A percentile compares a stretch with the other conserved stretches of the same genome.
Conservation (phyloP, 148 eudicot genomes). For the Chenopodium quinoa region DNA sequence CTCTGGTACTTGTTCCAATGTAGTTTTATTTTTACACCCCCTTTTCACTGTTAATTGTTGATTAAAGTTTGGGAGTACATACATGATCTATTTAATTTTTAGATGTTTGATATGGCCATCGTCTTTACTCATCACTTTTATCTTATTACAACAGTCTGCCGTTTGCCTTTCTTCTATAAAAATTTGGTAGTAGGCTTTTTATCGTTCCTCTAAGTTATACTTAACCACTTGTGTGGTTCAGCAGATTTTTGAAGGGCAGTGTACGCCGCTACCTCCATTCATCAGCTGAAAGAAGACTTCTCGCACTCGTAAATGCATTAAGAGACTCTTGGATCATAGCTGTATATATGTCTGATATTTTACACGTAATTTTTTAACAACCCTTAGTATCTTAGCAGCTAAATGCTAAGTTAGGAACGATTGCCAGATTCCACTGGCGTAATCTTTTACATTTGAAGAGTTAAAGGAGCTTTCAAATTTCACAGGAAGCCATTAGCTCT, state of each 20-base stretch:
- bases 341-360: slow-evolving; percentile 17
- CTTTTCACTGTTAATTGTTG: not conserved
- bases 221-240: slow-evolving; percentile 4
- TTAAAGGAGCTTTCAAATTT: not conserved
- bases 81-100: not conserved
- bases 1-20: not conserved
- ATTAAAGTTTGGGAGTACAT: too few relatives aligned
- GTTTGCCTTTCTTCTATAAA: not conserved
- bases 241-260: slow-evolving; percentile 4
- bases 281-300: slow-evolving; percentile 5
- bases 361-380: not conserved
- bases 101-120: not conserved
- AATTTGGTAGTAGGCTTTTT: not conserved
- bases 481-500: not conserved
- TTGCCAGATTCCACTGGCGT: not conserved
- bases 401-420: not conserved
- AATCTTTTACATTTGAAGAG: not conserved
- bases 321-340: not conserved
- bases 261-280: not conserved
- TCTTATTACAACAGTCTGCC: not conserved
- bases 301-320: not conserved
- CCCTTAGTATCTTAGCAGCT: not conserved
- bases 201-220: not conserved
- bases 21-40: not conserved
- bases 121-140: not conserved